Conservation (phyloP, 768 basidiomycete species). For the Artomyces pyxidatus region DNA sequence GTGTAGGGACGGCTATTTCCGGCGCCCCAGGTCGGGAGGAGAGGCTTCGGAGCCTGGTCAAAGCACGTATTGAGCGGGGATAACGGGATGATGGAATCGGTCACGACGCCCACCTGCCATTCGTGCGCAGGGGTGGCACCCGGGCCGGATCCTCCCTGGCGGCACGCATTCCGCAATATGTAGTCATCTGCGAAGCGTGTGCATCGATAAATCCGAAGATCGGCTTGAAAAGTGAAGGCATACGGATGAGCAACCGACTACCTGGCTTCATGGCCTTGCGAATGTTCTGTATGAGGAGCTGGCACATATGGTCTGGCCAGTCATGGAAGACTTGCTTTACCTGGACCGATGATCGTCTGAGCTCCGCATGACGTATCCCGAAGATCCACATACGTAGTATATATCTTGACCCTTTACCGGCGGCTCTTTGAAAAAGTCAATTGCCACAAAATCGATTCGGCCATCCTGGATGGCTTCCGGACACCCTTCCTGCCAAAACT, state of each 20-base stretch:
- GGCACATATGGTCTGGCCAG: slow-evolving; percentile 31
- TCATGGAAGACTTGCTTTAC: slow-evolving; percentile 33
- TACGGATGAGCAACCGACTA: slow-evolving; percentile 32
- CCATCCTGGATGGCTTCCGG: slow-evolving; percentile 30
- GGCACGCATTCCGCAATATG: slow-evolving; percentile 19
- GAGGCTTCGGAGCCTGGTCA: slow-evolving; percentile 33
- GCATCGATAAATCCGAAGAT: not conserved
- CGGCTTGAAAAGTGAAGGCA: slow-evolving; percentile 6
- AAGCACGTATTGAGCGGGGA: not conserved
- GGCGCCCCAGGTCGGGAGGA: slow-evolving; percentile 40
- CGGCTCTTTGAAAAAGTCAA: slow-evolving; percentile 32
- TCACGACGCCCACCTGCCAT: not conserved
- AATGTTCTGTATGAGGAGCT: slow-evolving; percentile 29
- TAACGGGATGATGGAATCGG: no score
- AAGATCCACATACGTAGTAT: slow-evolving; percentile 28
- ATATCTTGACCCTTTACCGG: slow-evolving; percentile 30
- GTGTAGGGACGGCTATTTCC: slow-evolving; percentile 33
- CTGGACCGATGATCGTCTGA: slow-evolving; percentile 13
- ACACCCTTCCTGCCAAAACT: slow-evolving; percentile 26
- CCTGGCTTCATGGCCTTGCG: slow-evolving; percentile 27
- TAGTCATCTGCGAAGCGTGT: slow-evolving; percentile 25
- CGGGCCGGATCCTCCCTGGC: not conserved
- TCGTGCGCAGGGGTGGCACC: slow-evolving; percentile 13
- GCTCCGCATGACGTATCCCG: not conserved
- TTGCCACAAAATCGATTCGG: slow-evolving; percentile 28